Evolutionary conservation across 208 protist species (phyloP), one percentile per base, ranked within the genome.

Genomic region (Crithidia acanthocephali): DNA sequence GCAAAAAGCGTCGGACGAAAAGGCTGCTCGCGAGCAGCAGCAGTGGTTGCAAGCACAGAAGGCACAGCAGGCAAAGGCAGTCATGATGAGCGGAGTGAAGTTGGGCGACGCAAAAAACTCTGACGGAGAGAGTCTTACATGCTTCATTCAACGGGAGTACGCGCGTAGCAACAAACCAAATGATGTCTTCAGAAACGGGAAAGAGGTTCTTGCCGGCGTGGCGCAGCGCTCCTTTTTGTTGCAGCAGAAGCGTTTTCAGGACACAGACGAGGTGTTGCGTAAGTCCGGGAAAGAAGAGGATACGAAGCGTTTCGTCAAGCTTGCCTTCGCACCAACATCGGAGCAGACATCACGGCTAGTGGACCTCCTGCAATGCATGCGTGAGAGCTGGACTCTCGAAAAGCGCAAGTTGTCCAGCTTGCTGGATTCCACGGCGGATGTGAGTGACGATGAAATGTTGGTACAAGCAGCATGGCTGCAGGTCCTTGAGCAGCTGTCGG

Each of bases 201-300:
- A 84, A 30, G 89, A 94, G 55, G 85, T 90, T 10, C 9, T 77
- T 11, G 73, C 88, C 22, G 77, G 87, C 42, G 65, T 92, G 6
- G 68, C 57, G 2, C 77, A 74, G 32, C 72, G 75, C 13, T 55
- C 85, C 40, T 56, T 71, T 56, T 25, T 76, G 16, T 28, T 74
- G 35, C 58, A 79, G 48, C 62, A 73, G 40, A 76, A 69, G 44
- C 60, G 92, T 5, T 84, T 89, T 28, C 63, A 77, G 10, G 84
- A 93, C 33, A 75, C 80, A 0, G 83, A 93, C 55, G 91, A 95
- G 33, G 81, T 95, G 6, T 55, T 95, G 64, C 72, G 88, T 52
- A 80, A 70, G 55, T 63, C 48, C 45, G 72, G 76, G 7, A 82
- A 84, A 23, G 73, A 64, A 44, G 71, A 45, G 25, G 70, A 84